phyloP scores from a whole-genome alignment of 2,329 filamentous ascomycete genomes.

The Neonectria faginata region DNA sequence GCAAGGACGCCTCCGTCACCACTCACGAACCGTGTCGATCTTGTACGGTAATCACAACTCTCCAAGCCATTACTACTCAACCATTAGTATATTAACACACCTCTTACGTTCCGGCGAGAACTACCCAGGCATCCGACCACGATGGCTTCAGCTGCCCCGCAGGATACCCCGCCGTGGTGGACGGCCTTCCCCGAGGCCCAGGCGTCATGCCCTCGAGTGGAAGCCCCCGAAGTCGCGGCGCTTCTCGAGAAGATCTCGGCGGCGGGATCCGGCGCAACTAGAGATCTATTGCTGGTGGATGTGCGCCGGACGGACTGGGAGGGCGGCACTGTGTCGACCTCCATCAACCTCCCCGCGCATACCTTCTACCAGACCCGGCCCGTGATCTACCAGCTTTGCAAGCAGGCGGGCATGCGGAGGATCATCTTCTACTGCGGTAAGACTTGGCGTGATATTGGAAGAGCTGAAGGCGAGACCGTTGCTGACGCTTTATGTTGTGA shows the following conservation, averaged over 20 bases:
- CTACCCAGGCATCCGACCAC: not conserved
- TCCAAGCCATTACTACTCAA: not conserved
- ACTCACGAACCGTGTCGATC: not conserved
- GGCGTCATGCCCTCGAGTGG: constrained; percentile 53
- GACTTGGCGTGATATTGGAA: constrained; percentile 11
- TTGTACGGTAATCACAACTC: not conserved
- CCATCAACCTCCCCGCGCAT: constrained; percentile 69
- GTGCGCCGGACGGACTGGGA: constrained; percentile 66
- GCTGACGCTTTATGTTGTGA: not conserved
- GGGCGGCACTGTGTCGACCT: constrained; percentile 70
- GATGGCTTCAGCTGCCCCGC: constrained; percentile 43
- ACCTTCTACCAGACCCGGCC: constrained; percentile 64
- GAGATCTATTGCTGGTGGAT: constrained; percentile 62
- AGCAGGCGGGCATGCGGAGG: constrained; percentile 59
- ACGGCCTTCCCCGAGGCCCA: constrained; percentile 57
- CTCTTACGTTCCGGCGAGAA: not conserved
- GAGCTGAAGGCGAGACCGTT: not conserved
- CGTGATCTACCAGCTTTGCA: constrained; percentile 61
- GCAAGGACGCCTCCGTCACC: not conserved
- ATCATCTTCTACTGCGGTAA: constrained; percentile 69
- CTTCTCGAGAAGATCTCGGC: constrained; percentile 55
- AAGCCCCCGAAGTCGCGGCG: constrained; percentile 54
- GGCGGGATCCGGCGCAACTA: constrained; percentile 41
- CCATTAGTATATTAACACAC: not conserved
- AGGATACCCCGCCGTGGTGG: constrained; percentile 52